Evolutionary conservation across 2,329 filamentous ascomycete genomes (phyloP), one percentile per base, ranked within the genome.

Genomic region (Ascochyta lentis): DNA sequence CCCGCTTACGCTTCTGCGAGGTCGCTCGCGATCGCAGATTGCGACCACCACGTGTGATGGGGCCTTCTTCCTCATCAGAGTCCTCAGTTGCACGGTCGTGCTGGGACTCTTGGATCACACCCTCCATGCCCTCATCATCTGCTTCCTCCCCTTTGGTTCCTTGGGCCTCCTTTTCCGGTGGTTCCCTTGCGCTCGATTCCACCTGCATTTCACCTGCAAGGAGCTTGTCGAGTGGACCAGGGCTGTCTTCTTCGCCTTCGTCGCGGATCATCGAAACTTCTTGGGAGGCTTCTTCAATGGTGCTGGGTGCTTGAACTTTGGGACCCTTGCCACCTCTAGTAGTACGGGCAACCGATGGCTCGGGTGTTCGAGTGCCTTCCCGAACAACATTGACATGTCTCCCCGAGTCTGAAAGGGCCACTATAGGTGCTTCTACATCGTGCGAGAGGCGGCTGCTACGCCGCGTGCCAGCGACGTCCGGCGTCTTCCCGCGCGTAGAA

Each of bases 391-490:
- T 73, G 54, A 80, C 79, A 68, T 87, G 84, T 55, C 78, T 81
- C 16, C 85, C 85, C 7, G 84, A 86, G 59, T 84, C 82, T 3
- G 84, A 83, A 40, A 88, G 74, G 15, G 82, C 83, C 41, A 86
- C 75, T 13, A 87, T 79, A 31, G 83, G 80, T 33, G 83, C 81
- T 24, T 83, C 80, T 4, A 82, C 77, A 60, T 85, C 83, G 58
- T 85, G 83, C 23, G 81, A 85, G 16, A 85, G 78, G 41, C 86
- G 84, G 67, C 83, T 86, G 60, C 81, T 86, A 58, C 84, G 80
- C 60, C 86, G 77, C 35, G 75, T 77, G 27, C 70, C 73, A 0
- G 63, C 67, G 15, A 66, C 60, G 56, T 77, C 64, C 58, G 73
- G 72, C 9, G 77, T 76, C 47, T 65, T 72, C n/a, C 75, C 76